Evolutionary conservation across 192 early-diverging fungal species (phyloP), one percentile per base, ranked within the genome.

Genomic region (Coemansia sp.): DNA sequence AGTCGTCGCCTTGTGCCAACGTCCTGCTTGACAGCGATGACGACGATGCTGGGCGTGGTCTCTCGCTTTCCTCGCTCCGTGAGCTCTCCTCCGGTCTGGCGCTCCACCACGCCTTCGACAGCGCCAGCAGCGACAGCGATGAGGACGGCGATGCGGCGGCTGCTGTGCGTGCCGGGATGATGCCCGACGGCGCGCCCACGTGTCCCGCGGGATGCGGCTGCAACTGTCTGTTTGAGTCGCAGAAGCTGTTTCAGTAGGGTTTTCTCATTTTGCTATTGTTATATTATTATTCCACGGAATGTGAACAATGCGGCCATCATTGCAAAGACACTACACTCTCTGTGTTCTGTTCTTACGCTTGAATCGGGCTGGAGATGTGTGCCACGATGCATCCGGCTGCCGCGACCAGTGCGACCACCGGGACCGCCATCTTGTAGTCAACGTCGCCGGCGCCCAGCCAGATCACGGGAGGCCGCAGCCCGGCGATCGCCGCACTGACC

Each of bases 341-440:
- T n/a, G n/a, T n/a, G n/a, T n/a, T n/a, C n/a, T n/a, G n/a, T n/a
- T n/a, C n/a, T n/a, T n/a, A n/a, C 42, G 63, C 26, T 3, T 26
- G 65, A 39, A 40, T 53, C 12, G 61, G 63, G 2, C 38, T 61
- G 4, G 77, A 75, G 56, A 83, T 67, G 16, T 78, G 68, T 3
- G 74, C 76, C 0, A 84, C 59, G 47, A 62, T 10, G 58, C 70
- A 71, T 13, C 42, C 18, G 4, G 76, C 72, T 1, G 67, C 63
- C 8, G 85, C 56, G 13, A 93, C 74, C 64, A 95, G 91, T n/a
- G 60, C 60, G 8, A 86, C 67, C 0, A 89, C 76, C 18, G 90
- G 86, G 21, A 93, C 60, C 8, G 89, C 86, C 26, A 95, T 80
- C 77, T 96, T 96, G 88, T 89, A 96, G 65, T 96, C 93, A 2